Evolutionary conservation across 2,329 filamentous ascomycete species (phyloP).

Genomic region (Neobulgaria alba): DNA sequence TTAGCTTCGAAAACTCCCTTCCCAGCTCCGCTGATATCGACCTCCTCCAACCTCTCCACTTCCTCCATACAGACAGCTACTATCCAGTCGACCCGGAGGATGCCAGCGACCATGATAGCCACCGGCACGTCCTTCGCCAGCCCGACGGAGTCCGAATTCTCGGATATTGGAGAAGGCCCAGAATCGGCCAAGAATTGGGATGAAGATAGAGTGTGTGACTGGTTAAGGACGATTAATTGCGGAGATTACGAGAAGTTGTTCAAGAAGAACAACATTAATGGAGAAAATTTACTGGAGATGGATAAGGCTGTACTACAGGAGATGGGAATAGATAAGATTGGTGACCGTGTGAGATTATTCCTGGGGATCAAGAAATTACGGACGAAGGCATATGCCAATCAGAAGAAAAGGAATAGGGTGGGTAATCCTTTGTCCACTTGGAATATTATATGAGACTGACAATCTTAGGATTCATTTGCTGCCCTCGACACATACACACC

Average conservation of each 20-base stretch:
- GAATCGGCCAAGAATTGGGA: constrained; percentile 80
- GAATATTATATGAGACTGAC: constrained; percentile 14
- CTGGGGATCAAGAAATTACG: constrained; percentile 76
- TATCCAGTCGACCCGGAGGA: constrained; percentile 44
- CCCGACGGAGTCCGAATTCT: constrained; percentile 89
- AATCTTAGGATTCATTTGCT: constrained; percentile 68
- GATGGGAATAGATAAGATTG: constrained; percentile 97
- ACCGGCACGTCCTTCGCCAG: constrained; percentile 48
- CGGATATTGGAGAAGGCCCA: constrained; percentile 67
- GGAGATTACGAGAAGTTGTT: constrained; percentile 90
- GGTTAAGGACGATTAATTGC: constrained; percentile 84
- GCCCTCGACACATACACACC: constrained; percentile 61
- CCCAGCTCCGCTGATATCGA: constrained; percentile 45
- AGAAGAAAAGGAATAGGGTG: constrained; percentile 81
- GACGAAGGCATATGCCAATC: constrained; percentile 66
- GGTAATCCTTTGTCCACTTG: constrained; percentile 24
- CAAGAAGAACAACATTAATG: constrained; percentile 89
- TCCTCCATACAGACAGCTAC: constrained; percentile 41
- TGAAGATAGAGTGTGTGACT: constrained; percentile 85
- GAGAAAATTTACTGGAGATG: constrained; percentile 92
- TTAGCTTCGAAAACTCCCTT: constrained; percentile 68
- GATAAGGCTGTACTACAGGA: constrained; percentile 95
- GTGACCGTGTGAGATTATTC: constrained; percentile 87
- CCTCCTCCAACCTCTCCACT: constrained; percentile 37
- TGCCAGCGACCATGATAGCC: constrained; percentile 39